phyloP scores from a whole-genome alignment of 2,329 filamentous ascomycete genomes.

The Aspergillus sp. region DNA sequence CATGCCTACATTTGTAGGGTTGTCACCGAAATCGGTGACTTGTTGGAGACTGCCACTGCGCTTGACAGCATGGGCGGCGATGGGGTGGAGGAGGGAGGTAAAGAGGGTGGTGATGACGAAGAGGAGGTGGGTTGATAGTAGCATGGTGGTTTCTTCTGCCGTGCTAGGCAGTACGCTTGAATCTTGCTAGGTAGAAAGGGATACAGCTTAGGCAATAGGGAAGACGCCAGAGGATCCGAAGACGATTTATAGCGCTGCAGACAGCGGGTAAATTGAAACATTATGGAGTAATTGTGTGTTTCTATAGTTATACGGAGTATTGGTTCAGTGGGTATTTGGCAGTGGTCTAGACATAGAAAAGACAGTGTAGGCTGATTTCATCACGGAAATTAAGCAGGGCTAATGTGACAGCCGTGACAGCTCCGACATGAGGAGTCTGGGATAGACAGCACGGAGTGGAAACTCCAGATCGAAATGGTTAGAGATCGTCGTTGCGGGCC shows the following conservation, averaged over 20 bases:
- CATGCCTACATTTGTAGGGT: slow-evolving; percentile 54
- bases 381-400: background rate
- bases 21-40: slow-evolving; percentile 48
- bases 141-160: background rate
- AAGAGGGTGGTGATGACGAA: slow-evolving; percentile 1
- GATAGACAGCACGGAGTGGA: background rate
- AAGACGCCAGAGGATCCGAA: no score
- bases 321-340: background rate
- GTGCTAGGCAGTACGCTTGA: no score
- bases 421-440: background rate
- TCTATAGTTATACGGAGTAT: background rate
- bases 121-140: background rate
- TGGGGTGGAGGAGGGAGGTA: slow-evolving; percentile 6
- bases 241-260: background rate
- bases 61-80: slow-evolving; percentile 9
- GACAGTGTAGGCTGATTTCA: background rate
- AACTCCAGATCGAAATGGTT: background rate
- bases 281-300: background rate
- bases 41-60: slow-evolving; percentile 19
- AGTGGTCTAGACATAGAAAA: no score
- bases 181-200: no score
- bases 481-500: slow-evolving; percentile 4
- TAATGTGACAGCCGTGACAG: background rate
- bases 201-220: no score
- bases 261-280: background rate